These are phyloP conservation scores for Abelmoschus esculentus DNA, from an alignment of 345 rosid genomes.

Conservation along the genomic window DNA sequence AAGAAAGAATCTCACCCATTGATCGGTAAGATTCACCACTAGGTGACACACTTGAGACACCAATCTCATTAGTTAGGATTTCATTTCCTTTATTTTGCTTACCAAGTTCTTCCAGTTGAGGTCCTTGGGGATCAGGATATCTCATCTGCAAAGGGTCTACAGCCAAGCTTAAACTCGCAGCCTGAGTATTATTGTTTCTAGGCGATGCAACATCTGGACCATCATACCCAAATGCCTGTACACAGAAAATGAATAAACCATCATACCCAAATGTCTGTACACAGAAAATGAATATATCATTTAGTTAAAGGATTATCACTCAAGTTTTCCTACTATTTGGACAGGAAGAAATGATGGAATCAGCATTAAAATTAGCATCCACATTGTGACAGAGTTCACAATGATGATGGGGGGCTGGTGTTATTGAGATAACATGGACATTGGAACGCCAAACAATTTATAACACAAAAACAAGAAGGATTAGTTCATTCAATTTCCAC, in stretches of 20 bases:
- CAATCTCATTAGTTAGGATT: neutral
- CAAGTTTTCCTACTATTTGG: neutral
- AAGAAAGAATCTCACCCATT: neutral
- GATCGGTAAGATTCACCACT: neutral
- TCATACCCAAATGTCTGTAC: neutral
- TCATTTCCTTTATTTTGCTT: neutral
- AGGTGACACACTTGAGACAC: neutral
- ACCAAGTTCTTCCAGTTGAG: neutral
- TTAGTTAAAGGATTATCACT: constrained; percentile 1
- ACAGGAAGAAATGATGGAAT: neutral
- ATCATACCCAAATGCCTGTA: neutral
- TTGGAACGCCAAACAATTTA: neutral
- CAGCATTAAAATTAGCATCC: neutral
- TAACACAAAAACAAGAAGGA: neutral
- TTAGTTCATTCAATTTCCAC: neutral
- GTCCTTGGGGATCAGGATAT: neutral
- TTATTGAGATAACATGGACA: neutral
- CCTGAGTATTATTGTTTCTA: neutral
- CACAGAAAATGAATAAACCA: neutral
- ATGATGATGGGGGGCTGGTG: neutral
- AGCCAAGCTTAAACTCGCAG: neutral
- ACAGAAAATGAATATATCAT: neutral
- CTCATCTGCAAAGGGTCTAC: neutral
- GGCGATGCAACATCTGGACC: neutral
- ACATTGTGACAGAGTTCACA: neutral